Percentiles rank a stretch among this genome's conserved stretches.
Evolutionary conservation across 1,139 yeast species (phyloP).

Genomic region (Lodderomyces orthopsilosis): DNA sequence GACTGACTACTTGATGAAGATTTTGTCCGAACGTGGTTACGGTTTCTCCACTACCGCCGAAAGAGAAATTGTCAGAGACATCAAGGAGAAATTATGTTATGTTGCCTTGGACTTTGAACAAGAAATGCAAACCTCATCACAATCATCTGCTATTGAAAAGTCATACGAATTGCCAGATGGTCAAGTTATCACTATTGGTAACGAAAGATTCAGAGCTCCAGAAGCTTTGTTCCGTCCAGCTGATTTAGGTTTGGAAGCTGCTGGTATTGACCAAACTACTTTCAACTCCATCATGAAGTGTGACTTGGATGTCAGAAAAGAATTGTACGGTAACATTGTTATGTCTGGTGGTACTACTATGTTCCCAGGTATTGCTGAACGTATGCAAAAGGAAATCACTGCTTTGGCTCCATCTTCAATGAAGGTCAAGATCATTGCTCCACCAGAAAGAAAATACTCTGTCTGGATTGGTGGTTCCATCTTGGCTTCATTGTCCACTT

Average conservation of each 20-base stretch:
- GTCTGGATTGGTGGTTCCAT: slow-evolving; percentile 99
- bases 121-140: slow-evolving; percentile 98
- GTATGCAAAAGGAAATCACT: slow-evolving; percentile 99
- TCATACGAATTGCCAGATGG: slow-evolving; percentile 99
- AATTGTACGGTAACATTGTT: slow-evolving; percentile 98
- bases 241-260: slow-evolving; percentile 95
- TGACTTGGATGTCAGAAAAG: slow-evolving; percentile 98
- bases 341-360: slow-evolving; percentile 99
- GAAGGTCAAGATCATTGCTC: slow-evolving; percentile 99
- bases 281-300: slow-evolving; percentile 99
- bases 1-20: slow-evolving; percentile 98
- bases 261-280: slow-evolving; percentile 99
- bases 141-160: slow-evolving; percentile 97
- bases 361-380: slow-evolving; percentile 99
- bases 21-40: slow-evolving; percentile 98
- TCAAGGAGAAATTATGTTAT: slow-evolving; percentile 98
- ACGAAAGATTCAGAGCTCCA: slow-evolving; percentile 99
- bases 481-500: slow-evolving; percentile 96
- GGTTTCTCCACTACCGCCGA: slow-evolving; percentile 98
- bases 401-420: slow-evolving; percentile 99
- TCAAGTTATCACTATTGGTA: slow-evolving; percentile 98
- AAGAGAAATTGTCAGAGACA: slow-evolving; percentile 99
- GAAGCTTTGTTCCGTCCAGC: slow-evolving; percentile 99
- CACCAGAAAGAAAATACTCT: slow-evolving; percentile 99
- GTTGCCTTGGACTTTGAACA: slow-evolving; percentile 96